Base-by-base conservation (phyloP, 495 filamentous ascomycete genomes). In the Aspergillus bertholletiae region DNA sequence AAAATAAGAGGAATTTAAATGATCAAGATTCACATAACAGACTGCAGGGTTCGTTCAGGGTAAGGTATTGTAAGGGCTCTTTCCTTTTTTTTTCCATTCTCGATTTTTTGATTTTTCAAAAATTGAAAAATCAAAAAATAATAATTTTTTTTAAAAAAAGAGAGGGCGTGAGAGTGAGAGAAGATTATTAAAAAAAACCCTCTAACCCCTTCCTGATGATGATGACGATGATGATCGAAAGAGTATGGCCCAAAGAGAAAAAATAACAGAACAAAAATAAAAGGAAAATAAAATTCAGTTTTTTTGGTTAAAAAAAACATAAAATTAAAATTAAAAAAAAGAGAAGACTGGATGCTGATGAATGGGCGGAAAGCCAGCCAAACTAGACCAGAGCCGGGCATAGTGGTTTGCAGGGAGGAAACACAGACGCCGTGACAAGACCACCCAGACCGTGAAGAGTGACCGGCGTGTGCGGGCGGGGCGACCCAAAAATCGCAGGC, bases 401-500 rank as follows among this genome's bases (percentile, higher is more conserved):
- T 53, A 53, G 59, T 54, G 54, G 55, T 54, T 55, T 20, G 40
- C 54, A 48, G 47, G 59, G 57, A 44, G 49, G 34, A 37, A 15
- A 52, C n/a, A 52, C 30, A 37, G 41, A 54, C 43, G 26, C 18
- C 15, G 52, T 17, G n/a, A 46, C 20, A 41, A 51, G 35, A 26
- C 32, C 12, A 23, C 37, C 49, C 49, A 56, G 51, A 56, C 53
- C 47, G 40, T 50, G 48, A 56, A 50, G 50, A 49, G 51, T 44
- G 56, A 62, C 60, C 55, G 45, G 60, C 56, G 55, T 47, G 50
- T 45, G 49, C 49, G 45, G 49, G 58, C 50, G 27, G 60, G 60
- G 56, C 56, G 56, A 56, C 59, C 60, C 60, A 57, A 63, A 54
- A 37, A 46, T 58, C 21, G 55, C 37, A 62, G 60, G 60, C 49